Evolutionary conservation across 2,329 filamentous ascomycete species (phyloP), one percentile per base, ranked within the genome.

Genomic region (Fusarium sp.): DNA sequence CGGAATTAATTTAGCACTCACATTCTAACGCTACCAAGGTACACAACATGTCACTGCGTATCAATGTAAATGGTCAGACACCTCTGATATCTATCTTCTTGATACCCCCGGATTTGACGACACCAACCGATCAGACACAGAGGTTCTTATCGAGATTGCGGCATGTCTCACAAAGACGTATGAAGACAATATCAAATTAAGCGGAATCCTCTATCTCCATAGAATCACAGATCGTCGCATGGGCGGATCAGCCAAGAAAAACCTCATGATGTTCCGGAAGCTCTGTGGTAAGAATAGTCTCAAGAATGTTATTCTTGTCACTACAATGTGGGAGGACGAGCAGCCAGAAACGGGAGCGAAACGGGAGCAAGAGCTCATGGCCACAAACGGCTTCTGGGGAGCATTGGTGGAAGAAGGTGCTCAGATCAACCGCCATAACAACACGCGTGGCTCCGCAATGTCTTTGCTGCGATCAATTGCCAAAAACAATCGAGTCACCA

Each of bases 71-170:
- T 50, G 20, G 48, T 37, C 32, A 37, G 32, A 50, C 26, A 50
- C 20, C 17, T 50, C 12, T 14, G 48, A 50, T 13, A 18, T 67
- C 15, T 60, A 67, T 17, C 60, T 64, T 8, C 49, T 67, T 13
- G 64, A 67, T 20, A 67, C 64, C 1, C 60, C 64, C 0, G 64
- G 64, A 2, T 67, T 67, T 33, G 64, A 67, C n/a, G 64, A 67
- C n/a, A 64, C 55, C 2, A 60, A 41, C 13, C 54, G 64, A n/a
- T 42, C 37, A 14, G 64, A 67, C 6, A 56, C 44, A 2, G 64
- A 60, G 5, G 42, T 67, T 20, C 44, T 67, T 10, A 60, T 56
- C 26, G 54, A 56, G 7, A 60, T 60, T 6, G 55, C 55, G 3
- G 12, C 17, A 14, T 64, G 42, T 15, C 37, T 67, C 2, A 52